Evolutionary conservation across 2,329 filamentous ascomycete genomes (phyloP), one percentile per base, ranked within the genome.

Genomic region (Xylariomycetidae sp.): DNA sequence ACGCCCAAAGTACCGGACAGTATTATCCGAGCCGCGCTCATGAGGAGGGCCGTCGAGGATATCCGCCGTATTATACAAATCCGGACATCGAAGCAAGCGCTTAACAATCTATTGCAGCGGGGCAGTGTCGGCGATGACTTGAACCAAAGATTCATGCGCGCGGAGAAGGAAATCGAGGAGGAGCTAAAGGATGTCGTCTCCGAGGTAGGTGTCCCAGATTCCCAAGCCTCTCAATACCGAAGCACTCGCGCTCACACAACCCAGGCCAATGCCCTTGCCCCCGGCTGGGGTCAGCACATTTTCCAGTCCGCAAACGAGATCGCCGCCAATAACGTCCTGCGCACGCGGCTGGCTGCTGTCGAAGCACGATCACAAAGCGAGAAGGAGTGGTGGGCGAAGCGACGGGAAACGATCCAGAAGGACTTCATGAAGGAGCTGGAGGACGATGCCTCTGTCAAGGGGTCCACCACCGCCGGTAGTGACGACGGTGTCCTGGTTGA

Each of bases 231-330:
- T n/a, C n/a, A n/a, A 29, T 15, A 29, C 10, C 26, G 26, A 17
- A 6, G 10, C 5, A 12, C 10, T 17, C 13, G 12, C 15, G 13
- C 13, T 15, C 14, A 29, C n/a, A 6, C 13, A 7, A 18, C 13
- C 25, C 46, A 95, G 87, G 92, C 93, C 51, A 96, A 96, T 58
- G 88, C 85, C 14, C 83, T 95, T 44, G 73, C 78, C 2, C 82
- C 85, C 30, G 82, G 82, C 59, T 98, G 92, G 92, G 92, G 92
- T 41, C 82, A 92, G 56, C 79, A 76, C 36, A 96, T 98, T 59
- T 98, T 98, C 74, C 92, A 98, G 62, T 89, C 85, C 28, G 92
- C 92, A 35, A 94, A 94, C 62, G 92, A 98, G 63, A 95, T 98
- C 63, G 79, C 84, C 38, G 82, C 87, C 54, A 95, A 95, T 64